phyloP scores from a whole-genome alignment of 257 asterid species.

The Nicotiana tabacum region DNA sequence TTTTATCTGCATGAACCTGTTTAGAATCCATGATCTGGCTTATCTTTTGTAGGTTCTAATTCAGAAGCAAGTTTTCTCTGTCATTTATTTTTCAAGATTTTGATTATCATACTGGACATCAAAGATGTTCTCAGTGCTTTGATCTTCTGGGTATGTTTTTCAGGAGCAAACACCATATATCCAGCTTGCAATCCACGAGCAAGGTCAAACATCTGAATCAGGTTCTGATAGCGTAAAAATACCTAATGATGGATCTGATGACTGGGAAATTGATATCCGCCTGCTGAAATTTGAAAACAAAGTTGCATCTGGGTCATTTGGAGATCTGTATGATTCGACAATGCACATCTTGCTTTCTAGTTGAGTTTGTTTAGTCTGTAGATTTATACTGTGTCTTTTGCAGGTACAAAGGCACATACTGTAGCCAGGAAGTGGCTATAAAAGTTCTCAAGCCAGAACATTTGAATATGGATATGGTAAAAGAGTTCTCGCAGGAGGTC shows the following conservation, averaged over 20 bases:
- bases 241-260: conserved; percentile 42
- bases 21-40: not conserved
- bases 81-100: not conserved
- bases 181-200: conserved; percentile 8
- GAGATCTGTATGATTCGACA: conserved; percentile 32
- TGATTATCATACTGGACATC: not conserved
- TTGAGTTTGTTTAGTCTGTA: conserved; percentile 2
- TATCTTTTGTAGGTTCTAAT: not conserved
- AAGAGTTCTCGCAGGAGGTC: conserved; percentile 45
- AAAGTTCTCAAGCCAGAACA: conserved; percentile 42
- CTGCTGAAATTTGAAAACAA: conserved; percentile 32
- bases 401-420: conserved; percentile 46
- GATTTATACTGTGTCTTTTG: not conserved
- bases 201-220: conserved; percentile 11
- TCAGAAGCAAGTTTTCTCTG: not conserved
- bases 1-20: not conserved
- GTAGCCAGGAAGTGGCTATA: conserved; percentile 52
- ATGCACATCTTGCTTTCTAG: not conserved
- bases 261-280: conserved; percentile 40
- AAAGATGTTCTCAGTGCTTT: not conserved
- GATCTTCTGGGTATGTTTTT: conserved; percentile 15
- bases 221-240: conserved; percentile 31
- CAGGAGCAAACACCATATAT: conserved; percentile 26
- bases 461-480: conserved; percentile 35
- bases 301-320: conserved; percentile 45